Evolutionary conservation across 768 basidiomycete genomes (phyloP).

Genomic region (Kwoniella sp.): DNA sequence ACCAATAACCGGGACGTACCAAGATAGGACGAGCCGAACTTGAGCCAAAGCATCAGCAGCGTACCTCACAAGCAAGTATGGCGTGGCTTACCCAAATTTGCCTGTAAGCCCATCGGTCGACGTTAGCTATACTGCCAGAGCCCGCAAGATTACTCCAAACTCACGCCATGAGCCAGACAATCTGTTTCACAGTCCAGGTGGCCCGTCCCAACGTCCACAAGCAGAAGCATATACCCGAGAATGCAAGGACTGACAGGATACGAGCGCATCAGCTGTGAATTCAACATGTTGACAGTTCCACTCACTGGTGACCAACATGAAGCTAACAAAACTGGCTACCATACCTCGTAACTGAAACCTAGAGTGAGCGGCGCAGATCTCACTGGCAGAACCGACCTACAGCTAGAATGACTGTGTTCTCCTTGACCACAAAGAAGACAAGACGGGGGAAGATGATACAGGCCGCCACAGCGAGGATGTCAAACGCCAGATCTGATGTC

Average conservation of each 20-base stretch:
- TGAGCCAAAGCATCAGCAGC: neutral
- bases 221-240: slow-evolving; percentile 46
- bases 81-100: slow-evolving; percentile 38
- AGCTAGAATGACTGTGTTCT: slow-evolving; percentile 48
- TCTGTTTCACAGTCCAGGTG: slow-evolving; percentile 49
- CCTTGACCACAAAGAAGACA: slow-evolving; percentile 48
- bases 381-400: slow-evolving; percentile 35
- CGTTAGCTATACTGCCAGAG: neutral
- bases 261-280: neutral
- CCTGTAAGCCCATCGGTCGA: slow-evolving; percentile 3
- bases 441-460: slow-evolving; percentile 50
- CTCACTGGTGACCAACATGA: slow-evolving; percentile 44
- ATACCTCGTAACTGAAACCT: slow-evolving; percentile 48
- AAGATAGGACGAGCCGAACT: slow-evolving; percentile 44
- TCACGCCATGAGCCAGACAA: slow-evolving; percentile 49
- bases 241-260: slow-evolving; percentile 43
- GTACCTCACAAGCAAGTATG: neutral
- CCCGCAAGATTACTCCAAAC: neutral
- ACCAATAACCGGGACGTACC: no score
- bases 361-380: neutral
- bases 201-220: slow-evolving; percentile 48
- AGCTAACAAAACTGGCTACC: slow-evolving; percentile 45
- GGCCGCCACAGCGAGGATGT: slow-evolving; percentile 47
- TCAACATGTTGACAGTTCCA: neutral
- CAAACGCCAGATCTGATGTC: slow-evolving; percentile 46